Base-by-base conservation (phyloP, 2,329 filamentous ascomycete genomes). In the Hortaea sp. region DNA sequence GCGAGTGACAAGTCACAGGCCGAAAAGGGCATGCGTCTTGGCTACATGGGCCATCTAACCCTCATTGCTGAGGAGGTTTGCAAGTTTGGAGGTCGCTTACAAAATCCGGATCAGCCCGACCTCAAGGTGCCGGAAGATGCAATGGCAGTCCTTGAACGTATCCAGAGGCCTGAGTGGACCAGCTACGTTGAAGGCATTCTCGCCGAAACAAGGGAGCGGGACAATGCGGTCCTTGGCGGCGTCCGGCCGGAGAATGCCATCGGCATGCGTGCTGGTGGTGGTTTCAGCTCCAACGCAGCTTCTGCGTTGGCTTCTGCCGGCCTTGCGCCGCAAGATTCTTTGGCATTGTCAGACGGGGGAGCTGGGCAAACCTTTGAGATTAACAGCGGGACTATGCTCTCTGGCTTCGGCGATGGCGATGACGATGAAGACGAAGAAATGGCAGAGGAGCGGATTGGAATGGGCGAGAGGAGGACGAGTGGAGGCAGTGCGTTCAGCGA, bases 11-110 rank as follows among this genome's bases (percentile, higher is more conserved):
- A 86, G 63, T 86, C 88, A 0, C 88, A 97, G 66, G 72, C 77
- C 49, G 80, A 84, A 61, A 87, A 79, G 53, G 88, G 86, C 65
- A 95, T 94, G 67, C 84, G 92, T 42, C 82, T 97, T 65, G 92
- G 92, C 37, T 98, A 97, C 69, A 98, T 98, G 89, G 92, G 92
- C 3, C 92, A 98, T 65, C 73, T 98, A 43, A 98, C 92, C 0
- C 77, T 98, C 29, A 95, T 98, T 49, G 90, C 92, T 29, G 92
- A 98, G 66, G 92, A 98, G 66, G 92, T 98, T 12, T 88, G 97
- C 62, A 98, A 97, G 67, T 97, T 98, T 62, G 95, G 88, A 32
- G 92, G 95, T 66, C 81, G 92, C 45, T 7, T 39, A 13, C 37
- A 39, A 27, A 39, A n/a, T 7, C 10, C 37, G 10, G 37, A 39